Base-by-base conservation (phyloP, 2,329 filamentous ascomycete genomes). In the Gnomoniopsis smithogilvyi region DNA sequence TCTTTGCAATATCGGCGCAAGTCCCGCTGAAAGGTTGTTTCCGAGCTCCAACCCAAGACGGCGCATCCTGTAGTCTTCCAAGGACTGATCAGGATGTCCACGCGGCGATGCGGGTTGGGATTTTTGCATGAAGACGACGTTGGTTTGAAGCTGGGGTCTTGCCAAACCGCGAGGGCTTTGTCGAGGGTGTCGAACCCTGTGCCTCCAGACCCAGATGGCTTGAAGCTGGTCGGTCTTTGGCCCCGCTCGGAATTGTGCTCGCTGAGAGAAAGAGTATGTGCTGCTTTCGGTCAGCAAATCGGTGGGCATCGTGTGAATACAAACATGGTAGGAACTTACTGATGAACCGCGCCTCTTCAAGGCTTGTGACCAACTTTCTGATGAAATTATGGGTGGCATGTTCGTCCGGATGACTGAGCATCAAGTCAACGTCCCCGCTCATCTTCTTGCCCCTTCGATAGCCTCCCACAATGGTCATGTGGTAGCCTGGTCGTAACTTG, bases 111-210 rank as follows among this genome's bases (percentile, higher is more conserved):
- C 1, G 83, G 81, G 65, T 92, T 91, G 0, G 85, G 81, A 61
- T 92, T 93, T 67, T 82, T 84, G 1, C 74, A 73, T 0, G 68
- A 72, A 6, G 62, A 58, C 3, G 74, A 70, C 70, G 75, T 75
- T 21, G 53, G 54, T 21, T 68, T 70, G 64, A 76, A 82, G 4
- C 72, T 53, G 0, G 88, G 88, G 67, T 92, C 80, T 69, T 96
- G 91, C 94, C 94, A 98, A 0, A 97, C 92, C 1, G 97, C 89
- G 54, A 98, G 76, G 0, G 92, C 92, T 72, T 97, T 97, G 72
- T 98, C 93, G 1, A 98, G 80, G 0, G 87, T 91, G 69, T 97
- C 93, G 65, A 96, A 97, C 0, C 91, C 90, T 22, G 80, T 76
- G 0, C 81, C 81, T 0, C 80, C 81, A 2, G 56, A 26, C 10